Evolutionary conservation across 1,139 yeast genomes (phyloP).

Genomic region (Sugiyamaella paludigena): DNA sequence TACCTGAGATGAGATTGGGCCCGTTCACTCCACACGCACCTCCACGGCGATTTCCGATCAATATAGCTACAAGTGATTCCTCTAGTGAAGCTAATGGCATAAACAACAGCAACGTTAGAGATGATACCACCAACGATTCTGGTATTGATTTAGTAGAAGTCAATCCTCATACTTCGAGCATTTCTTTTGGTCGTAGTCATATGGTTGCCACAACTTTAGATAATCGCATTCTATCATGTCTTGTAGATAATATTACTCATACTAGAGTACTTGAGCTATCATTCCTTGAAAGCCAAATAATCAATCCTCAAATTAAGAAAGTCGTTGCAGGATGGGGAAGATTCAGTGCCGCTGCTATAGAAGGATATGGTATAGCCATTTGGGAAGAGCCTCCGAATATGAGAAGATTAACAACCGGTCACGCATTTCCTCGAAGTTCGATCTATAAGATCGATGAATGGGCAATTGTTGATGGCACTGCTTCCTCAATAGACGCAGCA

Average conservation of each 20-base stretch:
- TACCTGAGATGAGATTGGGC: too few relatives aligned
- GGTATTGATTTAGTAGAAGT: background rate
- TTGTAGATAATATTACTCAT: conserved; percentile 15
- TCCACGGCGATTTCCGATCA: too few relatives aligned
- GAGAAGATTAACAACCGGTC: background rate
- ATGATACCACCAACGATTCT: background rate
- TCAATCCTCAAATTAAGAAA: conserved; percentile 30
- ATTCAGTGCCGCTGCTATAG: background rate
- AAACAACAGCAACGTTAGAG: too few relatives aligned
- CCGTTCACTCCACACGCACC: too few relatives aligned
- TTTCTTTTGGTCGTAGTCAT: conserved; percentile 63
- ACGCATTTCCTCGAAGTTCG: background rate
- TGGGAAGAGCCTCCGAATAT: conserved; percentile 1
- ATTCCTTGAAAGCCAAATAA: conserved; percentile 31
- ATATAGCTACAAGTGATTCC: background rate
- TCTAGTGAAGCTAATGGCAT: background rate
- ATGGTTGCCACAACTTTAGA: conserved; percentile 59
- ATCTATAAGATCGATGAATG: background rate
- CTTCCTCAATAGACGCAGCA: background rate
- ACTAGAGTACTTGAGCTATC: conserved; percentile 46
- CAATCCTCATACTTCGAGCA: background rate
- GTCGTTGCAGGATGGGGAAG: conserved; percentile 67
- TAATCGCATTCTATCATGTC: background rate
- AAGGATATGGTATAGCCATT: background rate
- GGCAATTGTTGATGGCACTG: background rate